These are phyloP conservation scores for Cordyceps javanica DNA, from an alignment of 2,329 filamentous ascomycete species.

Conservation along the genomic window DNA sequence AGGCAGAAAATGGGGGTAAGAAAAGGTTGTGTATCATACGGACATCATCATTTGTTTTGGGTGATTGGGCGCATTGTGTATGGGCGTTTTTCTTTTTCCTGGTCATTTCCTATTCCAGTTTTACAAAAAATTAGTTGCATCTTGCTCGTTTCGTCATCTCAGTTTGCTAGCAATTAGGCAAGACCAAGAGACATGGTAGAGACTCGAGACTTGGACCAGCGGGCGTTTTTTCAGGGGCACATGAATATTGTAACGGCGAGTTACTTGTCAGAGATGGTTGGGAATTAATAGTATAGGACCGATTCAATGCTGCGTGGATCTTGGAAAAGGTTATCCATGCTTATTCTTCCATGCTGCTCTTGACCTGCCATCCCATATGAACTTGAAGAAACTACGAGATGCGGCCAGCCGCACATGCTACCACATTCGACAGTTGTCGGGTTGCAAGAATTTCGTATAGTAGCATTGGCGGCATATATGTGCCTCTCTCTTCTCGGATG, in stretches of 20 bases:
- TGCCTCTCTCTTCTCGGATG: too few species aligned
- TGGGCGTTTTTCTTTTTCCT: neutral
- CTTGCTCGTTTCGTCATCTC: neutral
- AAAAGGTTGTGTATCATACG: neutral
- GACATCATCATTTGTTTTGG: neutral
- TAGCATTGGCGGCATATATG: too few species aligned
- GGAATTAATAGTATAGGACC: neutral
- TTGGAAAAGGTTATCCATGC: neutral
- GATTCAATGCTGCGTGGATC: too few species aligned
- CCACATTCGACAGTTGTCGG: too few species aligned
- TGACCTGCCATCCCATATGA: neutral
- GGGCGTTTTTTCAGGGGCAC: neutral
- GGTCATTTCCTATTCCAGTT: too few species aligned
- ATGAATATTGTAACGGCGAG: neutral
- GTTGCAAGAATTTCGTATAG: too few species aligned
- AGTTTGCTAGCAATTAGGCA: neutral
- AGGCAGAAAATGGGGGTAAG: neutral
- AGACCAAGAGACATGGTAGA: neutral
- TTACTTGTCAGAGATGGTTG: neutral
- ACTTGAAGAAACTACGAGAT: neutral
- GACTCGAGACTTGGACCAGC: neutral
- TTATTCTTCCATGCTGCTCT: neutral
- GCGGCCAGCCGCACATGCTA: too few species aligned
- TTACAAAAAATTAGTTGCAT: neutral
- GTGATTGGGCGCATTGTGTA: neutral